Percentiles rank a stretch among this genome's conserved stretches.
Evolutionary conservation across 23 red algal genomes (phyloP).

Genomic region (Gracilaria caudata): DNA sequence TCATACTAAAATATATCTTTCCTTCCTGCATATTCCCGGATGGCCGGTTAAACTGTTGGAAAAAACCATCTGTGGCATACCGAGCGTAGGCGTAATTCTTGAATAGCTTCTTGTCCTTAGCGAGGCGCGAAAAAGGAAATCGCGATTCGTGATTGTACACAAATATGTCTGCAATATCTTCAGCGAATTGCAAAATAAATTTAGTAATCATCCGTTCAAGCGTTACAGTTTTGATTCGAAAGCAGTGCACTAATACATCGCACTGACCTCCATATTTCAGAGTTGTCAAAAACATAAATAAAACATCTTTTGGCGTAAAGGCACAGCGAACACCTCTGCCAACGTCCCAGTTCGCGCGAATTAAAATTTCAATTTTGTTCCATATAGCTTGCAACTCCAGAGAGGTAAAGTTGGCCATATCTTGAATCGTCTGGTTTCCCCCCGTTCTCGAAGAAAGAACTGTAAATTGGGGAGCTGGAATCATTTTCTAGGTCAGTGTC

Average conservation of each 20-base stretch:
- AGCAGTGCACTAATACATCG: background rate
- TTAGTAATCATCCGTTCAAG: background rate
- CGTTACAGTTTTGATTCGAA: background rate
- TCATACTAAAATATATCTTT: constrained; percentile 9
- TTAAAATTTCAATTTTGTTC: background rate
- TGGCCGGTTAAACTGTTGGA: constrained; percentile 1
- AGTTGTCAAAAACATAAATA: constrained; percentile 27
- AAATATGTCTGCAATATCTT: background rate
- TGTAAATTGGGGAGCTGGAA: background rate
- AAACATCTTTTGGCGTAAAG: constrained; percentile 16
- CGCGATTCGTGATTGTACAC: background rate
- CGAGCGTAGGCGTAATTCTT: background rate
- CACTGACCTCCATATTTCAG: constrained; percentile 22
- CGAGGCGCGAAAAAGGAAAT: background rate
- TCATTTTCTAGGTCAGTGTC: background rate
- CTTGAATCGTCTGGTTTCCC: background rate
- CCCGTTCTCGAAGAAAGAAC: background rate
- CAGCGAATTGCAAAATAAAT: background rate
- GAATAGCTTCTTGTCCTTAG: background rate
- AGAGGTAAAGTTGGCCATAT: constrained; percentile 11
- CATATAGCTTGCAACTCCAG: background rate
- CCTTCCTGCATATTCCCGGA: background rate
- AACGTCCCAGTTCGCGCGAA: background rate
- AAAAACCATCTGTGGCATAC: constrained; percentile 8
- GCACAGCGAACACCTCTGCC: background rate